These are phyloP conservation scores for Stellera chamaejasme DNA, from an alignment of 345 rosid genomes.

Conservation along the genomic window DNA sequence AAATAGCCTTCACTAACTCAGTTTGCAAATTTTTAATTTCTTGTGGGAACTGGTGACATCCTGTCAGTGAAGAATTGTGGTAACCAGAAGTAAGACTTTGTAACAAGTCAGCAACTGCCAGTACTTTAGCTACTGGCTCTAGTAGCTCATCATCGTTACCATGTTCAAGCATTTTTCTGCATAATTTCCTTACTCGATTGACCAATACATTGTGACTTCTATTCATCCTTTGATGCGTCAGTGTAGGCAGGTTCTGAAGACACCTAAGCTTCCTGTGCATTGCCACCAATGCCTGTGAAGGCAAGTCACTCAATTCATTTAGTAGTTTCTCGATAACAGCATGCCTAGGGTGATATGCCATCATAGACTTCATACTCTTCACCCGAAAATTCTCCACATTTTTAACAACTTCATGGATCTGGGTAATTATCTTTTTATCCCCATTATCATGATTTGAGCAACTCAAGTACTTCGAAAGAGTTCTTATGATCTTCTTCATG, in stretches of 20 bases:
- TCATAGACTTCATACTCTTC: conserved; percentile 14
- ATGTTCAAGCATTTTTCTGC: conserved; percentile 55
- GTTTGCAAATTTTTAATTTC: conserved; percentile 51
- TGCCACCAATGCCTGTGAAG: conserved; percentile 42
- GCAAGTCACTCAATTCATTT: conserved; percentile 43
- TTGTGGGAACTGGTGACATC: conserved; percentile 40
- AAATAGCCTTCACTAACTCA: conserved; percentile 63
- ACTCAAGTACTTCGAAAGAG: conserved; percentile 15
- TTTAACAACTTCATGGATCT: conserved; percentile 40
- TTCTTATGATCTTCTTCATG: conserved; percentile 52
- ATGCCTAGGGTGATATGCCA: conserved; percentile 27
- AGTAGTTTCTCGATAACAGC: conserved; percentile 37
- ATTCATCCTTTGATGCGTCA: conserved; percentile 22
- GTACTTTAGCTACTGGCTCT: conserved; percentile 65
- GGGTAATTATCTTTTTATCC: conserved; percentile 18
- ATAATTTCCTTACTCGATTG: conserved; percentile 27
- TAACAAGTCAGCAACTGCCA: conserved; percentile 58
- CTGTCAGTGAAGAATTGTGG: conserved; percentile 18
- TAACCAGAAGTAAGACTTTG: conserved; percentile 31
- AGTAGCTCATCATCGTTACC: conserved; percentile 28
- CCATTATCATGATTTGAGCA: conserved; percentile 15
- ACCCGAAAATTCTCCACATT: conserved; percentile 39
- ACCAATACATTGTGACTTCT: conserved; percentile 34
- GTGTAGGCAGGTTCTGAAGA: conserved; percentile 24
- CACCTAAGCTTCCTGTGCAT: conserved; percentile 70